phyloP scores from a whole-genome alignment of 1,139 yeast species.

The Kazachstania sp. region DNA sequence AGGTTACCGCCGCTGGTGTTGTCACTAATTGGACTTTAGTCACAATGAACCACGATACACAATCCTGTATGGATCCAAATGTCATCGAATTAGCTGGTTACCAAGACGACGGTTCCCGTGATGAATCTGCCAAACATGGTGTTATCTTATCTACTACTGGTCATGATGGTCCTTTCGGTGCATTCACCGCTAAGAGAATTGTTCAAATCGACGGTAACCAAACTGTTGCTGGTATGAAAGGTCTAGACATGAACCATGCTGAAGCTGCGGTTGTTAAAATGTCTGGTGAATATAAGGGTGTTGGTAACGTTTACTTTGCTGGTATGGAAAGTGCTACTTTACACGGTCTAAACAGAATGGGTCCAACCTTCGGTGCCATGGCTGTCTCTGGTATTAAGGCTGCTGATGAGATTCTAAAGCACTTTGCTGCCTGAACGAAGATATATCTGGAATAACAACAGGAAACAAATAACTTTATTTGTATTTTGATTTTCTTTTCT shows the following conservation, averaged over 20 bases:
- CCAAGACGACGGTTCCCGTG: slow-evolving; percentile 28
- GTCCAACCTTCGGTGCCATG: slow-evolving; percentile 82
- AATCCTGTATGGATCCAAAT: slow-evolving; percentile 80
- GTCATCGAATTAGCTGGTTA: slow-evolving; percentile 42
- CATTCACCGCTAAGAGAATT: slow-evolving; percentile 60
- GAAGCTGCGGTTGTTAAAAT: slow-evolving; percentile 71
- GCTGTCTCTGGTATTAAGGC: slow-evolving; percentile 70
- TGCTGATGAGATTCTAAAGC: slow-evolving; percentile 42
- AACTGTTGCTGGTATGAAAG: slow-evolving; percentile 65
- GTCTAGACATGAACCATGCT: slow-evolving; percentile 69
- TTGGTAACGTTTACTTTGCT: slow-evolving; percentile 65
- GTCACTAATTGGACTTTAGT: slow-evolving; percentile 81
- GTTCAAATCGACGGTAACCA: slow-evolving; percentile 37
- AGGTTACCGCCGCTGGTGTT: slow-evolving; percentile 64
- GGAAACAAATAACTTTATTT: too few species aligned
- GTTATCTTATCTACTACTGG: slow-evolving; percentile 69
- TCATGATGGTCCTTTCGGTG: slow-evolving; percentile 81
- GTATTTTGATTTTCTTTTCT: too few species aligned
- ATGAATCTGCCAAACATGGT: slow-evolving; percentile 41
- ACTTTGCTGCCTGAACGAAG: slow-evolving; percentile 17
- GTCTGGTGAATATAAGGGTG: slow-evolving; percentile 50
- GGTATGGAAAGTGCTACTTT: slow-evolving; percentile 79
- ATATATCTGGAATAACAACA: too few species aligned
- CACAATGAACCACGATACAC: slow-evolving; percentile 66
- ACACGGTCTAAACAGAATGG: slow-evolving; percentile 75